Base-by-base conservation (phyloP, 83 land plant genomes). In the Picea engelmannii region DNA sequence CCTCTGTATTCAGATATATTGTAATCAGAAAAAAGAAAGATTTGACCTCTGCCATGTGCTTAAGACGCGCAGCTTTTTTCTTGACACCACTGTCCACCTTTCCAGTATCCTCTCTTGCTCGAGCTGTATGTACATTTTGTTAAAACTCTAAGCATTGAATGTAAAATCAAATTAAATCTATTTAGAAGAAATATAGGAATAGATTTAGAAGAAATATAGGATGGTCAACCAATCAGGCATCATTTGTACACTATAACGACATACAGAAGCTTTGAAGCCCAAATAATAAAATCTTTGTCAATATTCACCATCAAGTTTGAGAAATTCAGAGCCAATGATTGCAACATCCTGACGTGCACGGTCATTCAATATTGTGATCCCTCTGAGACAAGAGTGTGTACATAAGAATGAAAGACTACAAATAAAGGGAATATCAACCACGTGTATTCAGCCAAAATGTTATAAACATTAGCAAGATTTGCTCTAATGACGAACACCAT, bases 291-390 rank as follows among this genome's bases (percentile, higher is more conserved):
- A 69, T 13, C 71, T 6, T 24, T 59, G 31, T n/a, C 20, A 64
- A 49, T 25, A 12, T 69, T 78, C 88, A 97, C 99, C 99, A 90
- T 97, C 98, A 87, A 97, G 97, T 79, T 91, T 97, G 55, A 95
- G 87, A 77, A 97, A 94, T 71, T 84, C 92, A 12, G 85, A 80
- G 6, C 97, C 98, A 67, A 97, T 85, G 82, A 97, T 84, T 27
- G 99, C 98, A 67, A 97, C 91, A 85, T 91, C 99, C 84, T 93
- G 94, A 31, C 98, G 95, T 81, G 97, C 99, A 80, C 99, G 97
- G 78, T 92, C 92, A 81, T 97, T 95, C 79, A 96, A 78, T 79
- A 91, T 94, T 86, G 88, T 87, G 66, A 97, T 91, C 79, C 96
- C 92, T 58, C 99, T 96, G 83, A 23, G 60, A 69, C 79, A 81